These are phyloP conservation scores for Phalaenopsis hybrid DNA, from an alignment of 116 monocot genomes.

Conservation along the genomic window DNA sequence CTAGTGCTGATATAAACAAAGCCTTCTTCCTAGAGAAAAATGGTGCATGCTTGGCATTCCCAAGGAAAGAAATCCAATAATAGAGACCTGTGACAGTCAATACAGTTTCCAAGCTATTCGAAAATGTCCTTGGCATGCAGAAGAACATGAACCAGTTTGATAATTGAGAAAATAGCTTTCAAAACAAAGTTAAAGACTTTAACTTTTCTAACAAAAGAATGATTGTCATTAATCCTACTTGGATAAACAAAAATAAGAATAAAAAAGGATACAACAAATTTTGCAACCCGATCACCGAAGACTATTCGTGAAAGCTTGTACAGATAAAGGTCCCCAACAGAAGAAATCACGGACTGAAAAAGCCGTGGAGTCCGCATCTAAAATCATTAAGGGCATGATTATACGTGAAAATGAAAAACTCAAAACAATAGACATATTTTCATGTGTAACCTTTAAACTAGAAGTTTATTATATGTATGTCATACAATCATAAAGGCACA, in stretches of 20 bases:
- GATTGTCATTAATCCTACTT: background rate
- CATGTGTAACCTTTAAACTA: background rate
- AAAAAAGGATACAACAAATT: conserved; percentile 79
- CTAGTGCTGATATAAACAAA: conserved; percentile 56
- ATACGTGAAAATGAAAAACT: background rate
- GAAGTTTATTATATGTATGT: background rate
- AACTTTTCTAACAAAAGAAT: background rate
- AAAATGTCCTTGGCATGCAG: conserved; percentile 78
- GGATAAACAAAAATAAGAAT: background rate
- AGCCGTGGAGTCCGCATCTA: conserved; percentile 69
- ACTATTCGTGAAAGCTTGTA: conserved; percentile 71
- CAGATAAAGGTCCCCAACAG: conserved; percentile 78
- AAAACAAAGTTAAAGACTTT: conserved; percentile 28
- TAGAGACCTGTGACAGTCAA: conserved; percentile 56
- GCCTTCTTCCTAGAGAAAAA: conserved; percentile 51
- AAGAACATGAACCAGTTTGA: conserved; percentile 94
- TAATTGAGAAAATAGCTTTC: conserved; percentile 78
- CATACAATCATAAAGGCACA: background rate
- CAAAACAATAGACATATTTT: background rate
- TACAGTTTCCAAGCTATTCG: conserved; percentile 81
- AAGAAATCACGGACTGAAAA: conserved; percentile 70
- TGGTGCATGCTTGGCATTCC: conserved; percentile 19
- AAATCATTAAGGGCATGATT: background rate
- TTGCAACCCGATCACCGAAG: conserved; percentile 66
- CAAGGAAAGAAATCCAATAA: conserved; percentile 60